Conservation (phyloP, 2,329 filamentous ascomycete genomes). For the Claviceps fusiformis region DNA sequence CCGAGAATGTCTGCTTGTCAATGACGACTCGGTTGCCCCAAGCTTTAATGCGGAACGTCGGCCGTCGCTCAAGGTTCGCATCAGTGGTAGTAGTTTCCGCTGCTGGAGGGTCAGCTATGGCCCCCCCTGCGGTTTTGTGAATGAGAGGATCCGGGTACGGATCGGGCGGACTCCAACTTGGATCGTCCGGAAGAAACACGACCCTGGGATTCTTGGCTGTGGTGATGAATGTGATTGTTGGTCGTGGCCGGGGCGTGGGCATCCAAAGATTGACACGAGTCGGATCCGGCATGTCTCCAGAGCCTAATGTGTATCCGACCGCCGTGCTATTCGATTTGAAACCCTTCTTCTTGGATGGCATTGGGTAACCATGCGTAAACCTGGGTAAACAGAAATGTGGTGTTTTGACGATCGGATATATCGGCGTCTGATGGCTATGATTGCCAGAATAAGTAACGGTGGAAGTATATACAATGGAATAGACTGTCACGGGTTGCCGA, state of each 20-base stretch:
- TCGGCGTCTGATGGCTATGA: conserved; percentile 31
- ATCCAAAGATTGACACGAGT: background rate
- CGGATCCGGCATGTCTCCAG: background rate
- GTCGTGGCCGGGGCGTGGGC: background rate
- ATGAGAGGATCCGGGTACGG: conserved; percentile 2
- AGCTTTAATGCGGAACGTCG: conserved; percentile 28
- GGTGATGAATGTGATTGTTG: conserved; percentile 29
- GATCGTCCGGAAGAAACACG: conserved; percentile 26
- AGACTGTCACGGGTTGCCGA: conserved; percentile 22
- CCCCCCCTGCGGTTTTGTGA: conserved; percentile 8
- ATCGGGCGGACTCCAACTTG: conserved; percentile 15
- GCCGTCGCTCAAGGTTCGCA: conserved; percentile 3
- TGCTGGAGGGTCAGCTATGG: background rate
- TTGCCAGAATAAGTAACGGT: conserved; percentile 36
- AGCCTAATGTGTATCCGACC: background rate
- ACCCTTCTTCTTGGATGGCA: background rate
- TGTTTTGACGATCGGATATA: conserved; percentile 26
- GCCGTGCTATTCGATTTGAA: background rate
- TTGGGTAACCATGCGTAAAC: background rate
- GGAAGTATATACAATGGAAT: conserved; percentile 33
- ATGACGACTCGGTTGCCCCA: conserved; percentile 33
- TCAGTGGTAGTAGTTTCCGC: background rate
- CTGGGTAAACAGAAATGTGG: conserved; percentile 22
- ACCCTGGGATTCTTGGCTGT: conserved; percentile 43
- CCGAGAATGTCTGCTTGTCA: conserved; percentile 30